Conservation (phyloP, 2,329 filamentous ascomycete genomes). For the Monilinia polystroma region DNA sequence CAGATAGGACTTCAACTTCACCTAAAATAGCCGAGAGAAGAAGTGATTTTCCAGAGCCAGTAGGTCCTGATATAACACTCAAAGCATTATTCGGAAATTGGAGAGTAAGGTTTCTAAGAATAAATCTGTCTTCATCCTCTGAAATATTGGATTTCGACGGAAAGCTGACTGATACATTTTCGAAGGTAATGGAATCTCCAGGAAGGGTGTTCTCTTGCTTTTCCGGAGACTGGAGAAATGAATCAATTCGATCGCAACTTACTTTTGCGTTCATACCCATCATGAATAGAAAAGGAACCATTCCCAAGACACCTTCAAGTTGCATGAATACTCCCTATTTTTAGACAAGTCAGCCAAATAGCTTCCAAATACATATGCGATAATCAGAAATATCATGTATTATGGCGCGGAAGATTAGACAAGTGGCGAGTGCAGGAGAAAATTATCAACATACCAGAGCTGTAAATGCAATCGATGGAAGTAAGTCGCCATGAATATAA, state of each 20-base stretch:
- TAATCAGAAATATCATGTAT: neutral
- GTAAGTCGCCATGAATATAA: conserved; percentile 57
- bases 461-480: conserved; percentile 76
- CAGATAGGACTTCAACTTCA: conserved; percentile 66
- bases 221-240: conserved; percentile 66
- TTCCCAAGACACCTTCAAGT: conserved; percentile 65
- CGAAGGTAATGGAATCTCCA: conserved; percentile 60
- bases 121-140: conserved; percentile 58
- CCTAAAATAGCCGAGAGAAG: conserved; percentile 71
- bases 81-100: conserved; percentile 66
- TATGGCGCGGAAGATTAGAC: neutral
- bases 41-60: conserved; percentile 74
- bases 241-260: conserved; percentile 68
- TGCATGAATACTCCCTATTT: conserved; percentile 61
- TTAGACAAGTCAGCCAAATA: neutral
- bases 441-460: conserved; percentile 48
- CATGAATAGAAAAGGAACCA: conserved; percentile 69
- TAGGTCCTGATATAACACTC: conserved; percentile 73
- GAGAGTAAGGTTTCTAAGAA: conserved; percentile 62
- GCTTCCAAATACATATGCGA: neutral
- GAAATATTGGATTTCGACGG: conserved; percentile 61
- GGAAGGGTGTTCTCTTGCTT: conserved; percentile 54
- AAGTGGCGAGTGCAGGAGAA: neutral
- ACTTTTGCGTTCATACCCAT: conserved; percentile 68
- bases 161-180: conserved; percentile 68